Evolutionary conservation across 148 eudicot genomes (phyloP), one percentile per base, ranked within the genome.

Genomic region (Bassia scoparia): DNA sequence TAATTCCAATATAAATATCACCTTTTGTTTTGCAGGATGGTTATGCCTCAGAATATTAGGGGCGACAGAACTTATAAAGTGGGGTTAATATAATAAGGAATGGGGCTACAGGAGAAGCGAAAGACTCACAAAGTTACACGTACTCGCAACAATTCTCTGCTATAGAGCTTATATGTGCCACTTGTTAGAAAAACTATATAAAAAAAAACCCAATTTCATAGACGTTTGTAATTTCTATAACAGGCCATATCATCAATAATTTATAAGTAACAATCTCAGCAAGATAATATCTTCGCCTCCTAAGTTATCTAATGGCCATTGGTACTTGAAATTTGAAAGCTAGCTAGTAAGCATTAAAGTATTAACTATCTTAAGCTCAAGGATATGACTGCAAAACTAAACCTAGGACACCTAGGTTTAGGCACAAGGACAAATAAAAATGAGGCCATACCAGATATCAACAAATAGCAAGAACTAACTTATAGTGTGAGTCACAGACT

Each of bases 91-190:
- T 2, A 2, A 20, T 8, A 4, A 26, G 24, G 33, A 26, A 60
- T 15, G 63, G 35, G 63, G 37, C 21, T 15, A 17, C 30, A 29
- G 37, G 35, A 29, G 18, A 29, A 4, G 63, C 37, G n/a, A 30
- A 26, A 14, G 33, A 0, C 59, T 24, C 27, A 15, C 29, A 30
- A 60, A 5, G 61, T 60, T 30, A 60, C 63, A 60, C 37, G n/a
- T 60, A 60, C 10, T 60, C 37, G 4, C 8, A 15, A 30, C 63
- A 29, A 60, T 60, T n/a, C 37, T 60, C 11, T 60, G 24, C 16
- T 56, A 56, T 16, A 7, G n/a, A 60, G 63, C 63, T 30, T 60
- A 60, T 60, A 60, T 13, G 29, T 15, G 63, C 63, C 63, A 60
- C 63, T 29, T 60, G 37, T 29, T 60, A 49, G 53, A 49, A 15